These are phyloP conservation scores for Metschnikowia arizonensis DNA, from an alignment of 805 yeast species.

Conservation along the genomic window DNA sequence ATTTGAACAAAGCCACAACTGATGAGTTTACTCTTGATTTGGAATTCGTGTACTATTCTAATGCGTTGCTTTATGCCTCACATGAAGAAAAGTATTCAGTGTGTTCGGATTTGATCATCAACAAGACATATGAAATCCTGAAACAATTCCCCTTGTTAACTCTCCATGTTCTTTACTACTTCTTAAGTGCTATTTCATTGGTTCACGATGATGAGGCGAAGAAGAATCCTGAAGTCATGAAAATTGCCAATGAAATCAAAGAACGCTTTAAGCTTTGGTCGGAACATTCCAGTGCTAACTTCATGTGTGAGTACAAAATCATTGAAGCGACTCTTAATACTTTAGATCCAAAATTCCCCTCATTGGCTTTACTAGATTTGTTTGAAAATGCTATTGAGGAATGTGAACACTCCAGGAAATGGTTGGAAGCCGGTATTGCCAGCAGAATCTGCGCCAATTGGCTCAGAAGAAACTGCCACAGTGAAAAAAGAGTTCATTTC, in stretches of 20 bases:
- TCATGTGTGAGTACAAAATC: conserved; percentile 34
- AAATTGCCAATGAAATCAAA: conserved; percentile 20
- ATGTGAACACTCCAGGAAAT: conserved; percentile 27
- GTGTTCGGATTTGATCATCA: conserved; percentile 17
- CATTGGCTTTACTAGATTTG: conserved; percentile 38
- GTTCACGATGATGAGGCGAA: conserved; percentile 20
- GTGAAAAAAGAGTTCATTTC: conserved; percentile 30
- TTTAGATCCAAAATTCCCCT: conserved; percentile 18
- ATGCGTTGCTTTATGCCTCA: conserved; percentile 14
- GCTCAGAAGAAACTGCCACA: conserved; percentile 22
- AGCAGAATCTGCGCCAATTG: conserved; percentile 43
- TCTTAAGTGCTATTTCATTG: conserved; percentile 18
- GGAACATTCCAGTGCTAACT: conserved; percentile 32
- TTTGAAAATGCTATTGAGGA: conserved; percentile 45
- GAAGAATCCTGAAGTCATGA: conserved; percentile 17
- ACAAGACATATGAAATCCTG: conserved; percentile 18
- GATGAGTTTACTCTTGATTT: conserved; percentile 11
- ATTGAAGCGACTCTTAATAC: conserved; percentile 29
- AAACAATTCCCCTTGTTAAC: conserved; percentile 22
- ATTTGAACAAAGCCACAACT: background rate
- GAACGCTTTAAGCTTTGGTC: conserved; percentile 33
- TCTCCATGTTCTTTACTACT: conserved; percentile 22
- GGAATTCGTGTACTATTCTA: conserved; percentile 15
- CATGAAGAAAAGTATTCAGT: conserved; percentile 18
- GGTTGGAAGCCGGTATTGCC: conserved; percentile 38